These are phyloP conservation scores for Fusarium nisikadoi DNA, from an alignment of 2,329 filamentous ascomycete species.

Conservation along the genomic window DNA sequence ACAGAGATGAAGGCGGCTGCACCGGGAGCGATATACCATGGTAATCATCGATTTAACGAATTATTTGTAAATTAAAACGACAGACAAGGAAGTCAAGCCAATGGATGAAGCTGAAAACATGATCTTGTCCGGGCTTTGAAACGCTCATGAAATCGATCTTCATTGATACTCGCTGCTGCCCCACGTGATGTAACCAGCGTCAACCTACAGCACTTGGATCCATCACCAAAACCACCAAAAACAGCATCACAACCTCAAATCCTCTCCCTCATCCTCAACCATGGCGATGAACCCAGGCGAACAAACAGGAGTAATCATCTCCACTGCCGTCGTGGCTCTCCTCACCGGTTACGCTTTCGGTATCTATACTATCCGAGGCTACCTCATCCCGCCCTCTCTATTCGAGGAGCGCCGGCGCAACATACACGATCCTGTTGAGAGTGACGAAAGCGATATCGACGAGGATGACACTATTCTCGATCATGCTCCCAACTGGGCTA, in stretches of 20 bases:
- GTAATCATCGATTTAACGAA: neutral
- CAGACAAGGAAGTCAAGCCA: neutral
- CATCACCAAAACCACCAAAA: slow-evolving; percentile 22
- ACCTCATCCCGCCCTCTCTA: slow-evolving; percentile 67
- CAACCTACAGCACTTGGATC: slow-evolving; percentile 15
- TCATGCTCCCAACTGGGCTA: slow-evolving; percentile 75
- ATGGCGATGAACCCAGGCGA: slow-evolving; percentile 53
- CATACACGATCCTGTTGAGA: slow-evolving; percentile 70
- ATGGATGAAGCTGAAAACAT: neutral
- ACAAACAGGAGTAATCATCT: slow-evolving; percentile 71
- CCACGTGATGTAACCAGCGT: slow-evolving; percentile 33
- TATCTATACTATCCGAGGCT: slow-evolving; percentile 73
- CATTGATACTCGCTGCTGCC: neutral
- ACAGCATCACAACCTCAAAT: slow-evolving; percentile 12
- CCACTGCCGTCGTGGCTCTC: slow-evolving; percentile 78
- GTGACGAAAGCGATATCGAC: slow-evolving; percentile 75
- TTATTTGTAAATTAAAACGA: too few species aligned
- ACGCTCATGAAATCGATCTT: neutral
- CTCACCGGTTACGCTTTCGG: slow-evolving; percentile 85
- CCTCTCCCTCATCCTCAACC: neutral
- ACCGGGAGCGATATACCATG: neutral
- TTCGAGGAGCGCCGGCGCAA: slow-evolving; percentile 66
- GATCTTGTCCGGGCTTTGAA: neutral
- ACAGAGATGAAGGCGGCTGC: neutral
- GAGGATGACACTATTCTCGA: slow-evolving; percentile 69